Percentiles rank a stretch among this genome's conserved stretches.
phyloP scores from a whole-genome alignment of 2,329 filamentous ascomycete genomes.

The Blastomyces silverae region DNA sequence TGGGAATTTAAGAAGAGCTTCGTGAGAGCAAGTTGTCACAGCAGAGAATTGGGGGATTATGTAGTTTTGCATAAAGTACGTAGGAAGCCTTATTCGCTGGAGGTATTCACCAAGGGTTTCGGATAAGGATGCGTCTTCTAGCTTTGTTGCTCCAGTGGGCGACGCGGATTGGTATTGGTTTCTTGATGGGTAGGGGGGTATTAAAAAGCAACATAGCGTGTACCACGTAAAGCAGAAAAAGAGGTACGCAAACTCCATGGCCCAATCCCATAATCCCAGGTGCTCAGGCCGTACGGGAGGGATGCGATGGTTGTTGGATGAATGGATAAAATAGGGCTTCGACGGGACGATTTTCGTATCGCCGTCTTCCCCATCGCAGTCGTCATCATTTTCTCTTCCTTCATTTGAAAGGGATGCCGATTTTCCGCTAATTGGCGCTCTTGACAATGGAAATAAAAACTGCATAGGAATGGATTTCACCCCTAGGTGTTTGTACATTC shows the following conservation, averaged over 20 bases:
- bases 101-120: conserved; percentile 49
- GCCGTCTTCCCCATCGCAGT: background rate
- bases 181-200: conserved; percentile 33
- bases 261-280: conserved; percentile 34
- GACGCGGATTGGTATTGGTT: conserved; percentile 13
- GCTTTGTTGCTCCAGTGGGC: background rate
- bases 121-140: conserved; percentile 16
- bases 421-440: conserved; percentile 18
- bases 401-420: conserved; percentile 6
- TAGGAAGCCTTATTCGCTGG: conserved; percentile 46
- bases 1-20: conserved; percentile 46
- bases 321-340: conserved; percentile 47
- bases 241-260: conserved; percentile 43
- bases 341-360: conserved; percentile 8
- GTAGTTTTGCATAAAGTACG: conserved; percentile 45
- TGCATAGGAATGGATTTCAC: conserved; percentile 46
- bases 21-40: conserved; percentile 51
- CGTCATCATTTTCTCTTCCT: conserved; percentile 16
- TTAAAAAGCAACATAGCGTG: conserved; percentile 46
- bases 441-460: conserved; percentile 51
- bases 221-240: conserved; percentile 50
- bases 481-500: conserved; percentile 52
- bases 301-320: conserved; percentile 49
- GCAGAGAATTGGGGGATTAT: conserved; percentile 51
- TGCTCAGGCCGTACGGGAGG: conserved; percentile 41